Conservation (phyloP, 176 grass and related monocot genomes). For the Olyra latifolia region DNA sequence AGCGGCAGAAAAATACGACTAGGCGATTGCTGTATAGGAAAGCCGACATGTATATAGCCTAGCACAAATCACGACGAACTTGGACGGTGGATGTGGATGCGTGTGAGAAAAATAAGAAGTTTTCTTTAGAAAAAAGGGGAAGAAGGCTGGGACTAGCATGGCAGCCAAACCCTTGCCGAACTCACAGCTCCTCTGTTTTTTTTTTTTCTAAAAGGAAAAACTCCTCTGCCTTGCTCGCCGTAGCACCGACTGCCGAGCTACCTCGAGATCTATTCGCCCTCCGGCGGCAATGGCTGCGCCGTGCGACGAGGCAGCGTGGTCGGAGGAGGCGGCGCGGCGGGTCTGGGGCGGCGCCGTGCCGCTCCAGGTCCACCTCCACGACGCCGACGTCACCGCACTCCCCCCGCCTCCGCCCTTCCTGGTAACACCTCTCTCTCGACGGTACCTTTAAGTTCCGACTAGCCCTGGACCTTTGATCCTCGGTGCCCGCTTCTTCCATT, state of each 20-base stretch:
- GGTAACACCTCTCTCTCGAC: slow-evolving; percentile 34
- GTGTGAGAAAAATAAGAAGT: no score
- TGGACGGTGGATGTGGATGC: no score
- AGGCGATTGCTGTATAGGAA: no score
- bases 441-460: background rate
- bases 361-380: slow-evolving; percentile 94
- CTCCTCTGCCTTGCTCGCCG: no score
- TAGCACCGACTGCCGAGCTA: background rate
- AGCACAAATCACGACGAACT: no score
- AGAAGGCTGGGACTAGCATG: no score
- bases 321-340: slow-evolving; percentile 64
- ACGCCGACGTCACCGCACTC: slow-evolving; percentile 87
- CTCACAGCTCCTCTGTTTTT: no score
- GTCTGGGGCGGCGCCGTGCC: slow-evolving; percentile 81
- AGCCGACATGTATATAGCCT: no score
- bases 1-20: no score
- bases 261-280: slow-evolving; percentile 19
- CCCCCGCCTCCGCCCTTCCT: slow-evolving; percentile 82
- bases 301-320: slow-evolving; percentile 45
- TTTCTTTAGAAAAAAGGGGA: no score
- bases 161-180: no score
- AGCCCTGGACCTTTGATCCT: background rate
- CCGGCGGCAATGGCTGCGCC: slow-evolving; percentile 25
- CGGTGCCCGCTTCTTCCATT: background rate
- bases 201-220: no score